phyloP scores from a whole-genome alignment of 495 filamentous ascomycete genomes.

The Xylaria venustula region DNA sequence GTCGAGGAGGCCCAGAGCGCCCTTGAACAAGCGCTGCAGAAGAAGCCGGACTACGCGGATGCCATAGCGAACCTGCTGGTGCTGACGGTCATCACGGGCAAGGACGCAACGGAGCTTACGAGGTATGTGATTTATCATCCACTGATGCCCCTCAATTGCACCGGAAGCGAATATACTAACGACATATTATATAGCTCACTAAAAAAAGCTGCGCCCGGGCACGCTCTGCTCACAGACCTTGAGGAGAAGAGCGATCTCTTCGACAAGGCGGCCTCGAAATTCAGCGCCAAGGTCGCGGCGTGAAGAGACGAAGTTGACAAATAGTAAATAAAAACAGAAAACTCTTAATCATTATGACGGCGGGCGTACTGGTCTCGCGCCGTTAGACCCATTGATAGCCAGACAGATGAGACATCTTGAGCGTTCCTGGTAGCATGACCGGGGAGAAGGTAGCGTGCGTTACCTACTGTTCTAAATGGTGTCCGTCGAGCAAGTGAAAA shows the following conservation, averaged over 20 bases:
- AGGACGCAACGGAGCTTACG: conserved; percentile 59
- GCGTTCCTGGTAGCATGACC: neutral
- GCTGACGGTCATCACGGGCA: conserved; percentile 70
- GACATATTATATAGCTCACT: conserved; percentile 43
- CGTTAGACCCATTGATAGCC: neutral
- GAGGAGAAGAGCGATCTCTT: conserved; percentile 76
- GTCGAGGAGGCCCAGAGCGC: conserved; percentile 87
- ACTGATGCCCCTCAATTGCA: conserved; percentile 8
- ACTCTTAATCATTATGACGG: neutral
- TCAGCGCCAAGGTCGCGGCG: conserved; percentile 67
- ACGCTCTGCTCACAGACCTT: conserved; percentile 65
- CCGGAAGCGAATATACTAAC: conserved; percentile 12
- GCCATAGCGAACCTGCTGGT: conserved; percentile 81
- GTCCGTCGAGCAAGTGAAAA: neutral
- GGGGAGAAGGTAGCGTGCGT: neutral
- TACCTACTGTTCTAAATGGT: neutral
- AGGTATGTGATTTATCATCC: conserved; percentile 44
- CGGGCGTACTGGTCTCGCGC: neutral
- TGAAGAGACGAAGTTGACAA: conserved; percentile 27
- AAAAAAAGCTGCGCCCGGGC: conserved; percentile 55
- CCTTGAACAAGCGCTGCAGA: conserved; percentile 72
- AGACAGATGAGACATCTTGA: neutral
- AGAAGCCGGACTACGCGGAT: conserved; percentile 67
- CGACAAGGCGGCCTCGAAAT: conserved; percentile 76
- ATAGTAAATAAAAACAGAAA: neutral